Evolutionary conservation across 257 asterid species (phyloP).

Genomic region (Nicotiana paniculata): DNA sequence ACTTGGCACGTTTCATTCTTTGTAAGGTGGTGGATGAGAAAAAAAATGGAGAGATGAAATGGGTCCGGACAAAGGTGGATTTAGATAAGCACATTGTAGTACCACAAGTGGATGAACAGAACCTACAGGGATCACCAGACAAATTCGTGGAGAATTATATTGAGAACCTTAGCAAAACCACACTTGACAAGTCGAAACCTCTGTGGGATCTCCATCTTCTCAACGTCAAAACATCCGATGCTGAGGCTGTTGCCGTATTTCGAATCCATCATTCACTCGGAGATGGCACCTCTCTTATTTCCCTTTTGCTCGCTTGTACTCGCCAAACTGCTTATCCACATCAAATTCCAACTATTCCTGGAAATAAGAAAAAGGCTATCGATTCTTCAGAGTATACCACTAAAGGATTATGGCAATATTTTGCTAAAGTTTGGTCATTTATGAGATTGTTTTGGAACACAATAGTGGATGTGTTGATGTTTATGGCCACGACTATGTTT

Average conservation of each 20-base stretch:
- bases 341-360: slow-evolving; percentile 16
- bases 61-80: slow-evolving; percentile 30
- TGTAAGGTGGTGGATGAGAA: slow-evolving; percentile 15
- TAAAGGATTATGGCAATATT: not conserved
- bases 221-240: slow-evolving; percentile 13
- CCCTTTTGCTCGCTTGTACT: slow-evolving; percentile 25
- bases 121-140: slow-evolving; percentile 11
- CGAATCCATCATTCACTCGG: slow-evolving; percentile 35
- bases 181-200: slow-evolving; percentile 28
- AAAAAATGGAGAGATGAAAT: slow-evolving; percentile 18
- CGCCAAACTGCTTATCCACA: slow-evolving; percentile 26
- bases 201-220: slow-evolving; percentile 38
- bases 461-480: slow-evolving; percentile 15
- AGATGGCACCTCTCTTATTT: slow-evolving; percentile 27
- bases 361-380: not conserved
- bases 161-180: slow-evolving; percentile 22
- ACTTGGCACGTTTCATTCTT: not conserved
- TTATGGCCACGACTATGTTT: slow-evolving; percentile 22
- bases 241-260: slow-evolving; percentile 12
- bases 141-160: slow-evolving; percentile 28
- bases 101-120: not conserved
- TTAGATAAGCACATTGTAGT: slow-evolving; percentile 20
- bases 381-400: not conserved
- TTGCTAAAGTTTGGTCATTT: not conserved
- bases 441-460: slow-evolving; percentile 16